Base-by-base conservation (phyloP, 208 protist genomes). In the Leptomonas pyrrhocoris region DNA sequence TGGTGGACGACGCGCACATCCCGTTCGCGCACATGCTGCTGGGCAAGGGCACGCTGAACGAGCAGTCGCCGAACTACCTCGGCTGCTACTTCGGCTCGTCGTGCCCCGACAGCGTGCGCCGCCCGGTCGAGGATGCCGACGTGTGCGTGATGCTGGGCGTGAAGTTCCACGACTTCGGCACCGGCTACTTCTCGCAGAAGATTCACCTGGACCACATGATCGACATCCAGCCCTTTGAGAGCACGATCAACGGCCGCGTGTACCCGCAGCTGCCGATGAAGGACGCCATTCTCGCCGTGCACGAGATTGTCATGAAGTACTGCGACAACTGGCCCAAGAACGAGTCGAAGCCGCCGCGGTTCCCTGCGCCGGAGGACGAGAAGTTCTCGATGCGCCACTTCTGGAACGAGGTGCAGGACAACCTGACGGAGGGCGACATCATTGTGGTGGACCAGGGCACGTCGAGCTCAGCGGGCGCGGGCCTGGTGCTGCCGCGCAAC, bases 101-200 rank as follows among this genome's bases (percentile, higher is more conserved):
- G 18, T 51, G 38, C 12, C 9, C 2, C 18, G 64, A 54, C 13
- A 25, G 18, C 6, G 70, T 73, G 34, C 64, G 61, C 12, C 3
- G 23, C 27, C 60, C 42, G 18, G 71, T 83, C 36, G 77, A 80
- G 70, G 56, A 72, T 13, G 64, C 68, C 2, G 77, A 81, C 15
- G 68, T 68, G 48, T 68, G 60, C 48, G 53, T 80, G 40, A 53
- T 68, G 30, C 25, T 86, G 19, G 77, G 80, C 55, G 80, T 81
- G 43, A 81, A 76, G 59, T 85, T 85, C 80, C 76, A 85, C 65
- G 80, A 82, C 56, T 82, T 85, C 58, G 80, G 75, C 59, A 85
- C 73, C 15, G 64, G 76, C 46, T 82, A 70, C 65, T 85, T 85
- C 65, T 79, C 80, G 15, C 77, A 82, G 31, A 77, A 69, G 28